phyloP scores from a whole-genome alignment of 1,139 yeast genomes.

The Scheffersomyces quercinus region DNA sequence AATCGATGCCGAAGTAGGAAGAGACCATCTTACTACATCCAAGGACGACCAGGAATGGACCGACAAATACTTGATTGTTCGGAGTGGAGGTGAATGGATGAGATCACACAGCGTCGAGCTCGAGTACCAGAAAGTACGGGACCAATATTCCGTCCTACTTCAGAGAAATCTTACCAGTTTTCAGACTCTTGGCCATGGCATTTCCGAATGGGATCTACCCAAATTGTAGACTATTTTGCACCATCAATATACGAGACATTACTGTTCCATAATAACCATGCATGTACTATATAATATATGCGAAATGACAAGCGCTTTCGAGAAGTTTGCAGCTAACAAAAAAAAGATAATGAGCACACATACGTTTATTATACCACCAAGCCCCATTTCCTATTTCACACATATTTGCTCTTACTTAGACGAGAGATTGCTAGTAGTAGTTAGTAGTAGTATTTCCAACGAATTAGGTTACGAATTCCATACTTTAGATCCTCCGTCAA shows the following conservation, averaged over 20 bases:
- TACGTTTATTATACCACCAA: too few species aligned
- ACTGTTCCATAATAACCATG: too few species aligned
- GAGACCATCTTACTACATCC: conserved; percentile 1
- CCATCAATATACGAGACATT: not conserved
- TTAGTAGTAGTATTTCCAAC: too few species aligned
- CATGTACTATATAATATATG: too few species aligned
- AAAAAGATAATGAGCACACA: not conserved
- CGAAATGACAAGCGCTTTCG: too few species aligned
- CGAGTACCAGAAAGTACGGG: conserved; percentile 11
- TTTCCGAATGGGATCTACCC: not conserved
- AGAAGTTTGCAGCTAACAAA: not conserved
- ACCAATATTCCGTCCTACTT: conserved; percentile 5
- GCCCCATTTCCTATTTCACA: too few species aligned
- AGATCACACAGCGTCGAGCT: conserved; percentile 12
- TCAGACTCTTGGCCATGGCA: not conserved
- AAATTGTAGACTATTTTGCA: not conserved
- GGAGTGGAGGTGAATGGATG: conserved; percentile 11
- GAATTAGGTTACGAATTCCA: too few species aligned
- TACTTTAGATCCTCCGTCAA: too few species aligned
- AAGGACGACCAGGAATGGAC: not conserved
- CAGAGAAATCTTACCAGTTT: not conserved
- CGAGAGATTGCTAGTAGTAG: too few species aligned
- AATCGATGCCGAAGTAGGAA: conserved; percentile 6
- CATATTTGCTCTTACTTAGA: too few species aligned
- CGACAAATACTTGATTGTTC: not conserved